Base-by-base conservation (phyloP, 768 basidiomycete genomes). In the Symmetrospora coprosmae region DNA sequence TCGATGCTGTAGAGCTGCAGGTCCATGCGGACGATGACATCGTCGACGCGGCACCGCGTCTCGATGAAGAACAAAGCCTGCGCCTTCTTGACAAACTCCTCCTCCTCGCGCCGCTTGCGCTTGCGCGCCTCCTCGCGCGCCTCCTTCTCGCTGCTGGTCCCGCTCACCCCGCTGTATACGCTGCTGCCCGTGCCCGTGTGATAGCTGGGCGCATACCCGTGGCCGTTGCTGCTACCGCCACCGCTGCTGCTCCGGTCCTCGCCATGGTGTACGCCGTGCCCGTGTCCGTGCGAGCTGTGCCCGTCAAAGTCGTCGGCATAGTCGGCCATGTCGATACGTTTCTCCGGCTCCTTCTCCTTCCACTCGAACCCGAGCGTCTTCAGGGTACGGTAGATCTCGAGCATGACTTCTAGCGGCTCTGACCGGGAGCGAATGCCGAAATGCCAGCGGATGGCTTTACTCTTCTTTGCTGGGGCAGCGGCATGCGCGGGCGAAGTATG, bases 1-100 rank as follows among this genome's bases (percentile, higher is more conserved):
- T 99, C 92, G 19, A 99, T 88, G 78, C 87, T 86, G 72, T 97
- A 99, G 37, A 97, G 79, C 67, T 96, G 90, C 1, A 99, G 79
- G 72, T 99, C 94, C 90, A 96, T 96, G 34, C 94, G 77, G 5
- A 94, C 92, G 72, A 97, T 89, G 21, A 94, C 85, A 67, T 90
- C 86, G 66, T 87, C 82, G 31, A 91, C 83, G 65, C 88, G 75
- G 17, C 86, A 88, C 53, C 92, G 75, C 9, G 91, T 90, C 76
- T 99, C 92, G 35, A 99, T 85, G 72, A 87, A 88, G 74, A 90
- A 97, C 50, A 97, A 80, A 28, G 71, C 73, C 65, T 74, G 71
- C 23, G 72, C 74, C 45, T 73, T 70, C 67, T 76, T 76, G 28
- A 73, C 69, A 61, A 71, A 66, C 13, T 71, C 72, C 17, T 69